Percentiles rank a stretch among this genome's conserved stretches.
Evolutionary conservation across 169 alveolate species (phyloP).

Genomic region (Perkinsus olseni): DNA sequence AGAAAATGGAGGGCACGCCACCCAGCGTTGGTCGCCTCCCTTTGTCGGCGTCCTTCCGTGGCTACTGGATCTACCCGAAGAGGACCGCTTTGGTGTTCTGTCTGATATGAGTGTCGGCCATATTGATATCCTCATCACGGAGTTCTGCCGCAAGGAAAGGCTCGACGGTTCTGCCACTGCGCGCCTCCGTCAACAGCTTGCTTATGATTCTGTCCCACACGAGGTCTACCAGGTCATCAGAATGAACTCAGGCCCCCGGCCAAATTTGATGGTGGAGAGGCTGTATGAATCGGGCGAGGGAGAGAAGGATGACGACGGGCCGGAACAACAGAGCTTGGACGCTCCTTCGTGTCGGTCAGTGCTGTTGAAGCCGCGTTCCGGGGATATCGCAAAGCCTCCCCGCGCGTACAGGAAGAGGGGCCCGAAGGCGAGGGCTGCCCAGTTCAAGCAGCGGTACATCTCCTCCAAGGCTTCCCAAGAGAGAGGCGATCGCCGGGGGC

Average conservation of each 20-base stretch:
- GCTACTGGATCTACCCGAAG: background rate
- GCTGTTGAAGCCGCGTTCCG: no score
- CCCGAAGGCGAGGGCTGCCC: no score
- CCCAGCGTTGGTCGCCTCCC: background rate
- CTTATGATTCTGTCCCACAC: background rate
- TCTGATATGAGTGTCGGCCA: background rate
- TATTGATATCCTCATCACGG: background rate
- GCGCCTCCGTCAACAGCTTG: background rate
- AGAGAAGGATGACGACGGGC: no score
- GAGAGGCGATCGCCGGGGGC: no score
- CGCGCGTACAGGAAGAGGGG: no score
- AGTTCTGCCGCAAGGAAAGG: background rate
- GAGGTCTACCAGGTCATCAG: background rate
- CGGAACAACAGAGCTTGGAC: no score
- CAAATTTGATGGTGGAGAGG: no score
- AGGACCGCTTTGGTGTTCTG: background rate
- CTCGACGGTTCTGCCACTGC: background rate
- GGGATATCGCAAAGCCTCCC: no score
- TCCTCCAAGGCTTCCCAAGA: no score
- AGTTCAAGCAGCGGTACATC: no score
- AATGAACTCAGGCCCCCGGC: background rate
- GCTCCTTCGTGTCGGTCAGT: no score
- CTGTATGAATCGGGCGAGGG: no score
- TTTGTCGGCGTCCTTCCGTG: background rate
- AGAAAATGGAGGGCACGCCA: background rate